Evolutionary conservation across 208 protist genomes (phyloP), one percentile per base, ranked within the genome.

Genomic region (Novymonas esmeraldas): DNA sequence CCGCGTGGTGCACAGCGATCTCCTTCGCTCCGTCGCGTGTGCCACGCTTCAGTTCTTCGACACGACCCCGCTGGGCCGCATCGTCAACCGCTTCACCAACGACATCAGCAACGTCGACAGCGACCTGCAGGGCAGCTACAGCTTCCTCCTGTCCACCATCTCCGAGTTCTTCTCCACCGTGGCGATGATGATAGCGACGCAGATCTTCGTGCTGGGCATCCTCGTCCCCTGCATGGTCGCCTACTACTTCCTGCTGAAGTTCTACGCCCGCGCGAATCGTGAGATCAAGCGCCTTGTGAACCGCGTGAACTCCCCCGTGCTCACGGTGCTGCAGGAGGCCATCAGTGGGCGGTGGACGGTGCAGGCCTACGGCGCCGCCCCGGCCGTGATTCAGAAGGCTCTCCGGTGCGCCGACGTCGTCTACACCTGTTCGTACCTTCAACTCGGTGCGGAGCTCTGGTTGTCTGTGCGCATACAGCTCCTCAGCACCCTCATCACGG

Each of bases 281-380:
- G 94, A 98, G 59, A 57, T 98, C 0, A 84, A 90, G 31, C 76
- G 98, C 46, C 78, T 98, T 0, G 79, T 84, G 4, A 85, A 82
- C 54, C 70, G 97, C 7, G 66, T 82, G 11, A 84, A 90, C 63
- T 94, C 91, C 14, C 98, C 98, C 16, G 76, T 99, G n/a, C 90
- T 97, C 50, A 67, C 90, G 41, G 94, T 98, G 26, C 66, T 67
- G n/a, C 94, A 98, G 51, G 97, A 94, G 18, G 26, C 42, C 28
- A 6, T 68, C 14, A 36, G 22, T 2, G 95, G 96, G 29, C 54
- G 95, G 1, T 58, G 62, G 9, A 96, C 90, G 1, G 97, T 98
- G 54, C 51, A 76, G 26, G 79, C 94, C 4, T 98, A 86, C 63
- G 52, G 71, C 9, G 50, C 42, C 24, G 38, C 50, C 6, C 42